Conservation (phyloP, 495 filamentous ascomycete genomes). For the Rusavskia elegans region DNA sequence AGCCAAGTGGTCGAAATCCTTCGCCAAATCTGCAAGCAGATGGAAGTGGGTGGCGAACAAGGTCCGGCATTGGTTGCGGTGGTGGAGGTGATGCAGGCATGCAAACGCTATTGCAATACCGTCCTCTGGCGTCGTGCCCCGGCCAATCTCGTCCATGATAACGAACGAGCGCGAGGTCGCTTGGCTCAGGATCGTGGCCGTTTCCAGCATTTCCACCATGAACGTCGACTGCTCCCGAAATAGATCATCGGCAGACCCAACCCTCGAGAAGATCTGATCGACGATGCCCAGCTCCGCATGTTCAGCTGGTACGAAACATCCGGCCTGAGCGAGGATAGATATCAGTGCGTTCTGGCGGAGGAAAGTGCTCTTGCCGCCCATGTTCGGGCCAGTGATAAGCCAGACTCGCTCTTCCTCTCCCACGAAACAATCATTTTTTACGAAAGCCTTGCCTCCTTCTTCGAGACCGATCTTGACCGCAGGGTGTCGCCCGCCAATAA, state of each 20-base stretch:
- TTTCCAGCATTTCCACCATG: conserved; percentile 50
- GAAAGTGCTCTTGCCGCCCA: conserved; percentile 95
- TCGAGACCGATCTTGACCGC: conserved; percentile 72
- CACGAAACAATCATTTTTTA: conserved; percentile 73
- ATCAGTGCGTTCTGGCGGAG: conserved; percentile 89
- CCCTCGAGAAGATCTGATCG: conserved; percentile 81
- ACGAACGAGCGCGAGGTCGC: conserved; percentile 52
- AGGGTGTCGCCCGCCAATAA: conserved; percentile 74
- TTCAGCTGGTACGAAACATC: conserved; percentile 78
- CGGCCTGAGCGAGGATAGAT: conserved; percentile 79
- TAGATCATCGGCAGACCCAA: conserved; percentile 85
- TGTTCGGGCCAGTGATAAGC: conserved; percentile 96
- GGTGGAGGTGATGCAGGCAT: conserved; percentile 63
- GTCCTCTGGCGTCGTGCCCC: conserved; percentile 85
- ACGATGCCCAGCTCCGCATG: conserved; percentile 75
- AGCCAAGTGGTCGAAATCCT: conserved; percentile 45
- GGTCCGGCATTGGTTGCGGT: conserved; percentile 57
- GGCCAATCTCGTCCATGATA: conserved; percentile 97
- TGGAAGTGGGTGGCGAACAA: conserved; percentile 97
- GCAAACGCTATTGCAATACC: conserved; percentile 83
- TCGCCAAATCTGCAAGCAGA: conserved; percentile 59
- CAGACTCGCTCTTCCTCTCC: conserved; percentile 54
- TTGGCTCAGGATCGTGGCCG: conserved; percentile 35
- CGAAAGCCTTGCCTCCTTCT: conserved; percentile 68
- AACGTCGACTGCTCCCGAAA: conserved; percentile 90